Conservation (phyloP, 2,329 filamentous ascomycete genomes). For the Ceratocystis alfenasii region DNA sequence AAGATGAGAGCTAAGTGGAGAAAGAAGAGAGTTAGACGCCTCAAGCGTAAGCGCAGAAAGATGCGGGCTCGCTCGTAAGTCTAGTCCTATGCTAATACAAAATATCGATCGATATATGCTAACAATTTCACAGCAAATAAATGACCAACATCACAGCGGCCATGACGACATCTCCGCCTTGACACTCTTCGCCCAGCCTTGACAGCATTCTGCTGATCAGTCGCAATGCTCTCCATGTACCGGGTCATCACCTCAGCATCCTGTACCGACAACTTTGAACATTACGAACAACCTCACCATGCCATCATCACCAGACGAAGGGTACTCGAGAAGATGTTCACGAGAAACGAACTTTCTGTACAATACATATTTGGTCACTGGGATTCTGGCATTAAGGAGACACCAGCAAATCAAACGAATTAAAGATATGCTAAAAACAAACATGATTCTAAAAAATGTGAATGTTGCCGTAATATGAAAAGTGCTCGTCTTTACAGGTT, state of each 20-base stretch:
- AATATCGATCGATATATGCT: not conserved
- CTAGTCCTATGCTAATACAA: slow-evolving; percentile 1
- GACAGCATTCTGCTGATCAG: slow-evolving; percentile 1
- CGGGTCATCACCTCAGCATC: not conserved
- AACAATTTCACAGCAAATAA: slow-evolving; percentile 47
- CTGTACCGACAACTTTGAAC: slow-evolving; percentile 12
- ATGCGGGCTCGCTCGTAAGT: slow-evolving; percentile 93
- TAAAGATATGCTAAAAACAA: slow-evolving; percentile 1
- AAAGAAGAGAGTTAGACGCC: slow-evolving; percentile 98
- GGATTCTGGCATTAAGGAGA: slow-evolving; percentile 18
- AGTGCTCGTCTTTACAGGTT: not conserved
- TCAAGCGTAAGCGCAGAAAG: slow-evolving; percentile 99
- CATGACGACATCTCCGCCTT: slow-evolving; percentile 35
- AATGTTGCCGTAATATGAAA: not conserved
- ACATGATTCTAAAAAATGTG: not conserved
- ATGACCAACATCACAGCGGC: slow-evolving; percentile 48
- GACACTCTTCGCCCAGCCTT: slow-evolving; percentile 9
- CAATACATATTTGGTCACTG: slow-evolving; percentile 17
- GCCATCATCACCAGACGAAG: slow-evolving; percentile 11
- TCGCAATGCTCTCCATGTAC: not conserved
- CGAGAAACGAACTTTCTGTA: slow-evolving; percentile 20
- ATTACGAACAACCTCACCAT: slow-evolving; percentile 2
- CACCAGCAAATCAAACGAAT: slow-evolving; percentile 17
- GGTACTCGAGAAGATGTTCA: slow-evolving; percentile 21
- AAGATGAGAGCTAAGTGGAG: slow-evolving; percentile 96